Base-by-base conservation (phyloP, 305 asterid species). In the Nicotiana rustica region DNA sequence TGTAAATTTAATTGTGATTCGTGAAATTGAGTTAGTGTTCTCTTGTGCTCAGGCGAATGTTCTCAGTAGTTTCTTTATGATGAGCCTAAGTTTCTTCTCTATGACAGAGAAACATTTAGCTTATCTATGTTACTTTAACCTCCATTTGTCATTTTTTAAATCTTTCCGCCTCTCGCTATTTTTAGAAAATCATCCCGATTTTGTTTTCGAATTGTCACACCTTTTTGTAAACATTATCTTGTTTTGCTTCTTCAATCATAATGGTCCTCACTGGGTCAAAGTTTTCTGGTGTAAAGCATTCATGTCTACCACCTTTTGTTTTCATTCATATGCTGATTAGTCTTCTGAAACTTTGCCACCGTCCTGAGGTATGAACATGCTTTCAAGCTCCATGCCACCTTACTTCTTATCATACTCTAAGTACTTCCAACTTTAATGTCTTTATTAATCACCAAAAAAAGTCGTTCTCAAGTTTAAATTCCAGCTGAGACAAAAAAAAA, bases 1-100 rank as follows among this genome's bases (percentile, higher is more conserved):
- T 52, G 49, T 49, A 76, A 76, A 76, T 64, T 55, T 29, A 41
- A 76, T 29, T 44, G 31, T 55, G 66, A 35, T 76, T 76, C 17
- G 31, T 76, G 66, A 76, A 76, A 65, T 55, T 55, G 52, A 55
- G 67, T 76, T 55, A 76, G 66, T 55, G 49, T 55, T 76, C 21
- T 76, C 10, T 55, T 76, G 31, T 55, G 66, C 64, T n/a, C 31
- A 76, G 25, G 6, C 35, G 29, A 56, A 55, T 76, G 49, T 31
- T 21, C 47, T 41, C 66, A 17, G 52, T 29, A 1, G 2, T 76
- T 76, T 76, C 66, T 76, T 76, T 29, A 55, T 76, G 80, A 55
- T 31, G 52, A 76, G 67, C 49, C 80, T 31, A 76, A 55, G 44
- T 75, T 76, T 76, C 25, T 17, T 76, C 49, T 4, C 80, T 5